Base-by-base conservation (phyloP, 352 stramenopile species). In the Pythium scleroteichum region DNA sequence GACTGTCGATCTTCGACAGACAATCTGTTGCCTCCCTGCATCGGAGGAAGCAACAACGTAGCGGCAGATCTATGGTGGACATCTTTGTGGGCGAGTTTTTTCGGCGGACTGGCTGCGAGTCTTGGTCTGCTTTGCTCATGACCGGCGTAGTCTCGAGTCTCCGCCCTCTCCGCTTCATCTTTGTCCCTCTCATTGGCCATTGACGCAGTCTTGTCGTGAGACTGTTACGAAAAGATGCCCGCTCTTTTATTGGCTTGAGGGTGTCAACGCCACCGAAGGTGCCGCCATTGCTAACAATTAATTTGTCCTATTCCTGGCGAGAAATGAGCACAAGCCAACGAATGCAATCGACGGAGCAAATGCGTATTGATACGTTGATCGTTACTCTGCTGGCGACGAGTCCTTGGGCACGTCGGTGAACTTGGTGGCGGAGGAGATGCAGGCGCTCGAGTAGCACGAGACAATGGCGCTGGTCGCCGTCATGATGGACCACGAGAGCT, bases 401-500 rank as follows among this genome's bases (percentile, higher is more conserved):
- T n/a, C 56, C 45, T 39, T 27, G 17, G 44, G 32, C 10, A 27
- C 29, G 3, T 39, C 10, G 3, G 50, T 20, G 12, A 42, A 47
- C 20, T 41, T 40, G 12, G 32, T 20, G 9, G 48, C 16, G 12
- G 51, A 33, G 24, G 40, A 19, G 7, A 16, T 20, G 52, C 64
- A 64, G 23, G 22, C 39, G 24, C 46, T 50, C 19, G 65, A 76
- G 74, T 89, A 87, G 51, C 69, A 66, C 39, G 79, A 77, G 38
- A 88, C 79, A 50, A 92, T 76, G 27, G 82, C 75, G 52, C 76
- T 88, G 17, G 75, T 76, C 50, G 82, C 75, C 64, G 86, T 87
- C 72, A 89, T 90, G 71, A 92, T 88, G 48, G 80, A 82, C 73
- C 87, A 86, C 64, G 77, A 81, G 38, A 88, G 67, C 60, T 87